These are phyloP conservation scores for Neurospora sp. DNA, from an alignment of 495 filamentous ascomycete genomes.

Conservation along the genomic window DNA sequence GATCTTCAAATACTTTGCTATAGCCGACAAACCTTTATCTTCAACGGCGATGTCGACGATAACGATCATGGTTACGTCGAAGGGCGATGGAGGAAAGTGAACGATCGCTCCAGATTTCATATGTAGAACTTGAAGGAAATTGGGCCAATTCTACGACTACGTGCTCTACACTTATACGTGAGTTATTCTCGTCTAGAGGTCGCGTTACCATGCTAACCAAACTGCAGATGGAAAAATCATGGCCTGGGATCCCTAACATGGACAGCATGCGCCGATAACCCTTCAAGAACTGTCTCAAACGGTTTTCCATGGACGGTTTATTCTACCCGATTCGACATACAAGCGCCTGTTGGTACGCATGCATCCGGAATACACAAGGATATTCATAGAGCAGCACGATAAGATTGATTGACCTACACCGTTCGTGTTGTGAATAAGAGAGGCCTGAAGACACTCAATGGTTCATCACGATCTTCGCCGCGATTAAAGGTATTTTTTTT, in stretches of 20 bases:
- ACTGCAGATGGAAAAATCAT: not conserved
- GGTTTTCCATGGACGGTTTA: not conserved
- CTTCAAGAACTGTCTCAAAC: not conserved
- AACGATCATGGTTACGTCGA: not conserved
- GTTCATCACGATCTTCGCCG: not conserved
- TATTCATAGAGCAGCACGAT: not conserved
- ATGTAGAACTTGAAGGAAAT: not conserved
- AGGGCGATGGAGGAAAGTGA: not conserved
- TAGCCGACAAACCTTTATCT: not conserved
- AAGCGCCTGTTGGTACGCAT: not conserved
- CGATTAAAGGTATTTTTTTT: fast-evolving
- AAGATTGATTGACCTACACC: not conserved
- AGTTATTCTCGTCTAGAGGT: not conserved
- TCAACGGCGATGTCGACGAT: not conserved
- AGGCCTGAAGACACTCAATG: not conserved
- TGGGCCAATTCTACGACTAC: not conserved
- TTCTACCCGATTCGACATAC: not conserved
- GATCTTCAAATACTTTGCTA: not conserved
- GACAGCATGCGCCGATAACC: not conserved
- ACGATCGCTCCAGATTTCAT: not conserved
- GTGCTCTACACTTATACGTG: not conserved
- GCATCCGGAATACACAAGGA: not conserved
- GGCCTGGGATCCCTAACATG: not conserved
- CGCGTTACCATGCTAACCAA: not conserved
- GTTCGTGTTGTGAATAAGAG: not conserved